A percentile compares a stretch with the other conserved stretches of the same genome.
phyloP scores from a whole-genome alignment of 2,329 filamentous ascomycete species.

The Sporothrix pallida region DNA sequence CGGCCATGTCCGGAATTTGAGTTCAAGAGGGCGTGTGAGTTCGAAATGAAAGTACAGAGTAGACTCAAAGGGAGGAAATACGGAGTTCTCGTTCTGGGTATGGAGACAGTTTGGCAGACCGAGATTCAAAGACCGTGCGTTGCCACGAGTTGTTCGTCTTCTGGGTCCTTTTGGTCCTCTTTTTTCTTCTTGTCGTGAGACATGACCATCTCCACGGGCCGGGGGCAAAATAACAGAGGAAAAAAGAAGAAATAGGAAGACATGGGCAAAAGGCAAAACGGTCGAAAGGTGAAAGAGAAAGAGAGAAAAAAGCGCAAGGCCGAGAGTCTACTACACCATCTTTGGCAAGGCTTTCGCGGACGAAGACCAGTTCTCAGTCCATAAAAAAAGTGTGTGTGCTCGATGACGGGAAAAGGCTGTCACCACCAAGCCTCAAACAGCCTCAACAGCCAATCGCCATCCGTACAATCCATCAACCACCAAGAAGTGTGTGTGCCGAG shows the following conservation, averaged over 20 bases:
- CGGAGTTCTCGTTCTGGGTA: too few relatives aligned
- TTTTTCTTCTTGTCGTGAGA: neutral
- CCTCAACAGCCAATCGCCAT: conserved; percentile 4
- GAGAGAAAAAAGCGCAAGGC: neutral
- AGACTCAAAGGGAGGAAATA: neutral
- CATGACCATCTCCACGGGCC: neutral
- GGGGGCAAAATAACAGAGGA: neutral
- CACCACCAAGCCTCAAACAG: neutral
- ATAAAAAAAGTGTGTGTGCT: too few relatives aligned
- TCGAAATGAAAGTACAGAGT: neutral
- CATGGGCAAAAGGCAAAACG: neutral
- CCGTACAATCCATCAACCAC: neutral
- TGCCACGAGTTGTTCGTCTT: neutral
- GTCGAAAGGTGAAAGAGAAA: neutral
- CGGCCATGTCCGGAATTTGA: conserved; percentile 20
- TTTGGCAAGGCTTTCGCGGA: conserved; percentile 6
- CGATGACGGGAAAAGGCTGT: neutral
- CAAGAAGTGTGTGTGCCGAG: conserved; percentile 6
- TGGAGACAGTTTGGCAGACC: neutral
- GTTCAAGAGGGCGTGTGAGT: neutral
- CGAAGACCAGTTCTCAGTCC: too few relatives aligned
- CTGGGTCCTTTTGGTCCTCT: neutral
- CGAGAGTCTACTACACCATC: neutral
- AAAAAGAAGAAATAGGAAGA: neutral
- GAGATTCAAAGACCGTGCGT: neutral